Evolutionary conservation across 2,329 filamentous ascomycete genomes (phyloP).

Genomic region (Periglandula ipomoeae): DNA sequence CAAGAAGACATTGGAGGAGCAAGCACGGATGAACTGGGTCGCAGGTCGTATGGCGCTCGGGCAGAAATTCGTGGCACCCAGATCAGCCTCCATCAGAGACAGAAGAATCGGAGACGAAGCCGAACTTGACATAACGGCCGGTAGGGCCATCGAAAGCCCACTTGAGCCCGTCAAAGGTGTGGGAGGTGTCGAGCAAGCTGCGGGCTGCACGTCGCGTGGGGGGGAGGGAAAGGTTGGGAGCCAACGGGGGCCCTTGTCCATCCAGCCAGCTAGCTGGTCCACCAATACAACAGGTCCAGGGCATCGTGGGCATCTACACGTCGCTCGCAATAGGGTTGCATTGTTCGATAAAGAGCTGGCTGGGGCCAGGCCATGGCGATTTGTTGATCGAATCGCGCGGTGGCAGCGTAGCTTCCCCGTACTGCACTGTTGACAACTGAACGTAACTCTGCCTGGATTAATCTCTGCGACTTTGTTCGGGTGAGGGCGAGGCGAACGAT

Average conservation of each 20-base stretch:
- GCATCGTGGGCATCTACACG: background rate
- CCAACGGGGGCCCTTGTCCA: background rate
- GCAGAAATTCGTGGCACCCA: slow-evolving; percentile 1
- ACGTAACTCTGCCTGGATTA: background rate
- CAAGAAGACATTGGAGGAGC: background rate
- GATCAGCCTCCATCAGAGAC: slow-evolving; percentile 1
- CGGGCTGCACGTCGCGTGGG: background rate
- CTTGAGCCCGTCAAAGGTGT: background rate
- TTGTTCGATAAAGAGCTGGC: background rate
- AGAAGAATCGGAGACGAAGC: slow-evolving; percentile 6
- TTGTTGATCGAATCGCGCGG: background rate
- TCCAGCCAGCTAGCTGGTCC: background rate
- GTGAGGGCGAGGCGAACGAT: too few relatives aligned
- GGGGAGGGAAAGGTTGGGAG: background rate
- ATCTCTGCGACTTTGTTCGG: background rate
- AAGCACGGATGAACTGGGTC: slow-evolving; percentile 8
- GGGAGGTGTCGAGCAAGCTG: background rate
- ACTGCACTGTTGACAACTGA: too few relatives aligned
- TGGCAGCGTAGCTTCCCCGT: background rate
- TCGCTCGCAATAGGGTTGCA: background rate
- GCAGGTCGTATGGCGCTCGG: slow-evolving; percentile 6
- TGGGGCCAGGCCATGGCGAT: background rate
- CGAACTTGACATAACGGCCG: slow-evolving; percentile 7
- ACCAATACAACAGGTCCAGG: background rate
- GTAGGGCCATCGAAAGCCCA: slow-evolving; percentile 2